Conservation (phyloP, 176 grass and related monocot genomes). For the Aegilops speltoides region DNA sequence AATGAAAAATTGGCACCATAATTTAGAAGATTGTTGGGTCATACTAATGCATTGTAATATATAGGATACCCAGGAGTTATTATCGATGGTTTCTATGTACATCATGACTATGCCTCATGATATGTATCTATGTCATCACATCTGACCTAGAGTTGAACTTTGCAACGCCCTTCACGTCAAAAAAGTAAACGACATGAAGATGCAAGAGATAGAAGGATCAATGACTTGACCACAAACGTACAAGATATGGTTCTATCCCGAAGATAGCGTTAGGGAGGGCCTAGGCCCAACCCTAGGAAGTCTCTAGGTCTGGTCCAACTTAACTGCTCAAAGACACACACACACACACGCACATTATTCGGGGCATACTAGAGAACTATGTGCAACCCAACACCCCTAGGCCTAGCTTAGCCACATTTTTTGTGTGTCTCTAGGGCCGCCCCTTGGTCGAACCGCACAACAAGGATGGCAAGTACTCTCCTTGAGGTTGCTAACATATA, state of each 20-base stretch:
- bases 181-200: neutral
- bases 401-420: too few species aligned
- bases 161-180: neutral
- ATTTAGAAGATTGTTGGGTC: neutral
- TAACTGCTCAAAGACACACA: too few species aligned
- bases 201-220: neutral
- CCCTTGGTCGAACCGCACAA: too few species aligned
- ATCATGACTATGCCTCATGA: neutral
- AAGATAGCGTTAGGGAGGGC: neutral
- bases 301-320: too few species aligned
- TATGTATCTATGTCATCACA: neutral
- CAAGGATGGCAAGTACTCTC: too few species aligned
- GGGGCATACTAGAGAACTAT: too few species aligned
- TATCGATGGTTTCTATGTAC: neutral
- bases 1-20: neutral
- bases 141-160: neutral
- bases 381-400: too few species aligned
- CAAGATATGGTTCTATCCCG: neutral
- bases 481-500: too few species aligned
- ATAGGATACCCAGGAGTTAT: neutral
- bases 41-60: neutral
- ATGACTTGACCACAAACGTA: too few species aligned
- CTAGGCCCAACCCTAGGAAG: too few species aligned
- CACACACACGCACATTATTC: too few species aligned
- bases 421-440: too few species aligned